Evolutionary conservation across 257 asterid genomes (phyloP).

Genomic region (Cynanchum wilfordii): DNA sequence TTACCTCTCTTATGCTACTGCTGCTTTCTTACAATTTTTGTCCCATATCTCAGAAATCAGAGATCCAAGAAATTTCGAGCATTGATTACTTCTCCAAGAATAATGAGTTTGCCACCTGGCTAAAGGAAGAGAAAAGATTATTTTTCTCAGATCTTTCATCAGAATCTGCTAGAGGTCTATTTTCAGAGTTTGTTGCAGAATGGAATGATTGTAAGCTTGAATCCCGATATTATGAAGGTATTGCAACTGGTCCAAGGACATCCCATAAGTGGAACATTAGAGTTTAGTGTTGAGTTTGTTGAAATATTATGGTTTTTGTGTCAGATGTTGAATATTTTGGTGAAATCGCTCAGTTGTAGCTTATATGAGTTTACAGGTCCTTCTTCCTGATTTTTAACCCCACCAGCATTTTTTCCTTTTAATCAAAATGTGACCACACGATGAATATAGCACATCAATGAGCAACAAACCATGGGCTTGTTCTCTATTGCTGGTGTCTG

Average conservation of each 20-base stretch:
- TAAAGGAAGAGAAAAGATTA: constrained; percentile 56
- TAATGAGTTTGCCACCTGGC: constrained; percentile 87
- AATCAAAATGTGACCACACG: no score
- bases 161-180: constrained; percentile 55
- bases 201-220: constrained; percentile 78
- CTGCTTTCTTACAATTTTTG: not conserved
- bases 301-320: no score
- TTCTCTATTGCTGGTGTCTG: no score
- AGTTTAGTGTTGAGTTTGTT: constrained; percentile 21
- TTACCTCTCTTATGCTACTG: not conserved
- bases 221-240: constrained; percentile 67
- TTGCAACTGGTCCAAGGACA: constrained; percentile 72
- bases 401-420: no score
- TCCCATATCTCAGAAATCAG: constrained; percentile 38
- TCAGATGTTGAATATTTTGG: not conserved
- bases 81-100: constrained; percentile 90
- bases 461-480: no score
- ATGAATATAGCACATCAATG: not conserved
- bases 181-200: constrained; percentile 52
- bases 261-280: constrained; percentile 81
- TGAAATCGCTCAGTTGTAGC: not conserved
- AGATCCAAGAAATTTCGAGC: constrained; percentile 54
- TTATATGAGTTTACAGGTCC: not conserved
- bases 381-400: not conserved
- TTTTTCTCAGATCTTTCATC: constrained; percentile 84